These are phyloP conservation scores for Sugiyamaella sp. DNA, from an alignment of 1,139 yeast species.

Conservation along the genomic window DNA sequence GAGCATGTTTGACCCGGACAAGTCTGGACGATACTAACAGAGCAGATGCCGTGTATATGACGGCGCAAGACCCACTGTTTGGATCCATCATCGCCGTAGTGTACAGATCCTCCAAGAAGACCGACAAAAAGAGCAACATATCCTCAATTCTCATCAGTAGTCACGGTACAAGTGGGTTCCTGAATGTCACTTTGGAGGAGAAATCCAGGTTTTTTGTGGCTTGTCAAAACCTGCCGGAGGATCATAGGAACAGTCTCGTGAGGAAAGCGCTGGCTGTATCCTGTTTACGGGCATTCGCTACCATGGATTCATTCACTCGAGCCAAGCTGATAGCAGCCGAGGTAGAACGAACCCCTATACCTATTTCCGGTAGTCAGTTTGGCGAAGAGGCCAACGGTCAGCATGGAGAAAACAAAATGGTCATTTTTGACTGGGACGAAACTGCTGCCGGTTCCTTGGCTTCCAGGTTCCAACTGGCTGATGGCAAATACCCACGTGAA, in stretches of 20 bases:
- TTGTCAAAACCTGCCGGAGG: constrained; percentile 63
- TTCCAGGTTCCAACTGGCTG: constrained; percentile 57
- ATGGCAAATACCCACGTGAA: constrained; percentile 54
- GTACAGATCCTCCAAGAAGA: constrained; percentile 29
- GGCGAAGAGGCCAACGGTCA: not conserved
- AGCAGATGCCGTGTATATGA: constrained; percentile 44
- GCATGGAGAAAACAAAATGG: constrained; percentile 16
- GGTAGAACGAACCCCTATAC: constrained; percentile 21
- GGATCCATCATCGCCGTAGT: constrained; percentile 43
- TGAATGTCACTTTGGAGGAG: constrained; percentile 60
- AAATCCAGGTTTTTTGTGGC: constrained; percentile 78
- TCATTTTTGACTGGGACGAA: constrained; percentile 56
- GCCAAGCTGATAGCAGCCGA: constrained; percentile 27
- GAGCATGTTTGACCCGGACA: not conserved
- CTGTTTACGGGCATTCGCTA: constrained; percentile 65
- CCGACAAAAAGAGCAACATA: constrained; percentile 40
- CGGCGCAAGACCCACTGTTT: constrained; percentile 42
- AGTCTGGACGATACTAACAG: constrained; percentile 6
- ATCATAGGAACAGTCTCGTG: constrained; percentile 58
- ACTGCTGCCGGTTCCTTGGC: constrained; percentile 80
- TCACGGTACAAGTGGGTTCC: constrained; percentile 67
- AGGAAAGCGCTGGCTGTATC: constrained; percentile 79
- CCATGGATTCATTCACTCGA: constrained; percentile 46
- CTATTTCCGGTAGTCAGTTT: not conserved
- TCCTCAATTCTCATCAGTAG: constrained; percentile 67